These are phyloP conservation scores for Paratinospora sagittata DNA, from an alignment of 164 flowering plant species.

Conservation along the genomic window DNA sequence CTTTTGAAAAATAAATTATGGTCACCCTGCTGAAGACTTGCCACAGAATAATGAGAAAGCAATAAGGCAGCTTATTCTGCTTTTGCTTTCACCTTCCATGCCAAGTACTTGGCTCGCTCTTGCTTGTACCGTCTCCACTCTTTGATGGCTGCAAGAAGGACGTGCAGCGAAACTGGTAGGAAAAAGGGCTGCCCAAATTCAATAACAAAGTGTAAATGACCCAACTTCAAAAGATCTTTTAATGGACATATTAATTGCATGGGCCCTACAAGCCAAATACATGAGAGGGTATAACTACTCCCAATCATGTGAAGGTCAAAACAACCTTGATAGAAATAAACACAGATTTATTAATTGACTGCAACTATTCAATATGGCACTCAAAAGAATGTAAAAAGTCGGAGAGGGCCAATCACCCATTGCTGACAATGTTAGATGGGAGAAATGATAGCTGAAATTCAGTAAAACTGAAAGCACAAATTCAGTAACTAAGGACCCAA, in stretches of 20 bases:
- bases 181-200: slow-evolving; percentile 74
- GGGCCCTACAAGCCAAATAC: background rate
- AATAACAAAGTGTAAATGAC: slow-evolving; percentile 1
- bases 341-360: no score
- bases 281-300: no score
- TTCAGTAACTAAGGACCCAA: no score
- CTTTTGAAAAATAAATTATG: background rate
- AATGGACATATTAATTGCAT: background rate
- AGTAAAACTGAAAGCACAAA: no score
- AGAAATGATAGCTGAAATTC: no score
- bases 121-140: slow-evolving; percentile 72
- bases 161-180: slow-evolving; percentile 78
- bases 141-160: slow-evolving; percentile 69
- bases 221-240: background rate
- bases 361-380: no score
- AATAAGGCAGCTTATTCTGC: background rate
- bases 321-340: no score
- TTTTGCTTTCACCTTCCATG: slow-evolving; percentile 44
- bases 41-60: background rate
- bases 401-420: no score
- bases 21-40: background rate
- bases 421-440: no score
- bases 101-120: slow-evolving; percentile 54
- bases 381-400: no score
- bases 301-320: no score